Evolutionary conservation across 306 rosid species (phyloP).

Genomic region (Rosa persica): DNA sequence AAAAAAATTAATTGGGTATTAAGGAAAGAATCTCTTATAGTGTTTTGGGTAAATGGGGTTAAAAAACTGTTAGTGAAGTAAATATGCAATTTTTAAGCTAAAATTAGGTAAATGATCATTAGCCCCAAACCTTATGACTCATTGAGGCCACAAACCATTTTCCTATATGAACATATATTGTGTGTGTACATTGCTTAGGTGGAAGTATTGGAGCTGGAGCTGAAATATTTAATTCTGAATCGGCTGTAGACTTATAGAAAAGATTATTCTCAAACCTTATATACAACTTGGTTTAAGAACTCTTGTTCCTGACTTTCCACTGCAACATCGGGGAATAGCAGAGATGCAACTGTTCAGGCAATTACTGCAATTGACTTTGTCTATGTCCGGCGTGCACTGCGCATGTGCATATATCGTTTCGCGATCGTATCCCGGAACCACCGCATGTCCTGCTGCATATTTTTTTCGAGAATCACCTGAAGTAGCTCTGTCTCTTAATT

Average conservation of each 20-base stretch:
- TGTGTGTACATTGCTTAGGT: neutral
- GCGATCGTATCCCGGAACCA: neutral
- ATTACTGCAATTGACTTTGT: neutral
- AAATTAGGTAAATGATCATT: too few relatives aligned
- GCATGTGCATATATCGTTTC: slow-evolving; percentile 12
- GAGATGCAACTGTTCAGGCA: neutral
- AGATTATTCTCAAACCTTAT: neutral
- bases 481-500: neutral
- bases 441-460: neutral
- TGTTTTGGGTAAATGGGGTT: too few relatives aligned
- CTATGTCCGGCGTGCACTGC: neutral
- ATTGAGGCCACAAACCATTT: too few relatives aligned
- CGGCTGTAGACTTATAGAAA: neutral
- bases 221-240: slow-evolving; percentile 31
- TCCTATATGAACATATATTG: too few relatives aligned
- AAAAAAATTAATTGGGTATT: too few relatives aligned
- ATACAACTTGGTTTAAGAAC: slow-evolving; percentile 4
- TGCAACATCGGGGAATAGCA: neutral
- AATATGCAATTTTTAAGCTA: too few relatives aligned
- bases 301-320: neutral
- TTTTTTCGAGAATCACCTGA: neutral
- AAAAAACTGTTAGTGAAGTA: too few relatives aligned
- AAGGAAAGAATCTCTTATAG: too few relatives aligned
- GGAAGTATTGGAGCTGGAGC: neutral
- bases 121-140: too few relatives aligned